phyloP scores from a whole-genome alignment of 164 flowering plant species.

The Liriodendron chinense region DNA sequence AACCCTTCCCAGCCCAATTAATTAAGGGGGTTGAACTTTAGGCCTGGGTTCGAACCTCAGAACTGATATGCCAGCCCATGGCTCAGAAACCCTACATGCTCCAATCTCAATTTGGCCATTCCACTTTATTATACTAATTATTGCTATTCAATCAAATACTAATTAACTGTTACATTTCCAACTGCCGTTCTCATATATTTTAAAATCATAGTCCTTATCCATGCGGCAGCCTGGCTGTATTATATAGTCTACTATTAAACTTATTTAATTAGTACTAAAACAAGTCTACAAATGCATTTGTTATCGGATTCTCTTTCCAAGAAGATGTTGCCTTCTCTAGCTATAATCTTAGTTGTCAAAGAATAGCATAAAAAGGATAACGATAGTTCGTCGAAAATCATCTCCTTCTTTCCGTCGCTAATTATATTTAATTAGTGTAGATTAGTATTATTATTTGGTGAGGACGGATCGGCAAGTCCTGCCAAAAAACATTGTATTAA shows the following conservation, averaged over 20 bases:
- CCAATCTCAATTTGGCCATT: not conserved
- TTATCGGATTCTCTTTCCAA: slow-evolving; percentile 24
- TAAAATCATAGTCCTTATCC: not conserved
- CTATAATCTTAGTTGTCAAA: slow-evolving; percentile 11
- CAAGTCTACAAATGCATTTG: slow-evolving; percentile 12
- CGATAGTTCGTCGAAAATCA: slow-evolving; percentile 8
- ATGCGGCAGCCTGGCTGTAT: not conserved
- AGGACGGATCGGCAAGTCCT: not conserved
- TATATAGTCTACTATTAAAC: slow-evolving; percentile 1
- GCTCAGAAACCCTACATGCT: too few relatives aligned
- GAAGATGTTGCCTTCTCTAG: slow-evolving; percentile 12
- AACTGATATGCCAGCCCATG: too few relatives aligned
- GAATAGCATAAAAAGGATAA: slow-evolving; percentile 13
- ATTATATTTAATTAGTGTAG: not conserved
- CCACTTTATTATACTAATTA: not conserved
- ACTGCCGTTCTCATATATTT: not conserved
- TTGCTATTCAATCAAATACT: not conserved
- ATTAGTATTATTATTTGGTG: not conserved
- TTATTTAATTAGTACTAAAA: not conserved
- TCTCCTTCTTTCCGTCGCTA: not conserved
- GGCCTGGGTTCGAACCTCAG: too few relatives aligned
- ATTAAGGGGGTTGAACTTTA: too few relatives aligned
- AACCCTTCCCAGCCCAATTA: too few relatives aligned
- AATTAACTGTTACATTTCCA: not conserved
- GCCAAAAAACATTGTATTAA: not conserved